Evolutionary conservation across 2,329 filamentous ascomycete genomes (phyloP).

Genomic region (Hirsutella minnesotensis): DNA sequence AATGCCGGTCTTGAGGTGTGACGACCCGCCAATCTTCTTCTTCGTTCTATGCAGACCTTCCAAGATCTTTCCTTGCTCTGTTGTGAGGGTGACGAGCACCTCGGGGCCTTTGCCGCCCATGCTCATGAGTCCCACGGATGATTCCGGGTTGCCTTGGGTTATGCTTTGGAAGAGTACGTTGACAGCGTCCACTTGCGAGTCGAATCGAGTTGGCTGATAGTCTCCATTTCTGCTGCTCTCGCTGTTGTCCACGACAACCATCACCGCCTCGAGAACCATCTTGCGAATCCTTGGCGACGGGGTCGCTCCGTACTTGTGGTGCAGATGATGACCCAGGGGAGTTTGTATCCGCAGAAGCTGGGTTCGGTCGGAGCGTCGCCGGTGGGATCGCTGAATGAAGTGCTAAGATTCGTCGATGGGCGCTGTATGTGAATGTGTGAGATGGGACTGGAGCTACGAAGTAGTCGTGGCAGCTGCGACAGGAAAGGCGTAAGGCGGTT

Average conservation of each 20-base stretch:
- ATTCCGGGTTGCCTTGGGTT: slow-evolving; percentile 90
- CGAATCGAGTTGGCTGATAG: slow-evolving; percentile 81
- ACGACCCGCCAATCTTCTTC: slow-evolving; percentile 80
- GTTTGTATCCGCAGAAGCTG: background rate
- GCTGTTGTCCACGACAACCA: slow-evolving; percentile 99
- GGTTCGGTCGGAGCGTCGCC: background rate
- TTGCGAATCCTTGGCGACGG: slow-evolving; percentile 31
- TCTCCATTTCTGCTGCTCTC: slow-evolving; percentile 97
- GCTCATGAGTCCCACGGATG: slow-evolving; percentile 94
- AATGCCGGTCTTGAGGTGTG: slow-evolving; percentile 85
- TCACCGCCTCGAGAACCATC: slow-evolving; percentile 98
- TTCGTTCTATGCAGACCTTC: slow-evolving; percentile 82
- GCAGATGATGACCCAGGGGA: background rate
- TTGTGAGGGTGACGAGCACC: slow-evolving; percentile 90
- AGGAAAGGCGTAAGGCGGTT: slow-evolving; percentile 30
- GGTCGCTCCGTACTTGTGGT: slow-evolving; percentile 2
- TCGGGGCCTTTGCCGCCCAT: slow-evolving; percentile 98
- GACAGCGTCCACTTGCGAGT: slow-evolving; percentile 90
- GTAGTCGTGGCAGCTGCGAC: slow-evolving; percentile 10
- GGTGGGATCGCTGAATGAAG: background rate
- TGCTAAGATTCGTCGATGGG: background rate
- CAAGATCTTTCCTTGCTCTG: slow-evolving; percentile 90
- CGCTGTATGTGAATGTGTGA: background rate
- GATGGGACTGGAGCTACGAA: too few species aligned
- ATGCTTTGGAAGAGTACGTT: slow-evolving; percentile 94